Conservation (phyloP, 176 grass and related monocot genomes). For the Triticum dicoccoides region DNA sequence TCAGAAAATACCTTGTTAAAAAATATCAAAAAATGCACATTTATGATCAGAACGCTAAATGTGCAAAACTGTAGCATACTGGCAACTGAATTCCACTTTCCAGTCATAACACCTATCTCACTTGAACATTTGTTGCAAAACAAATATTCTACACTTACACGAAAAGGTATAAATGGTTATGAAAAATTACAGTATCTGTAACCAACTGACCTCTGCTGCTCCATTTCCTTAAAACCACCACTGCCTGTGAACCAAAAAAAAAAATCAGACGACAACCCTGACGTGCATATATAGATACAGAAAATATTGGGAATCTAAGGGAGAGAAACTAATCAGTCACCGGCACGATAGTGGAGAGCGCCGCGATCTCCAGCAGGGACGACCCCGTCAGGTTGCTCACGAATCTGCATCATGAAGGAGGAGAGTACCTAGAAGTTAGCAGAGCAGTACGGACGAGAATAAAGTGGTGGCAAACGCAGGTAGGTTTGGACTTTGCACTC, state of each 20-base stretch:
- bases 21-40: background rate
- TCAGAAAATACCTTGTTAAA: too few relatives aligned
- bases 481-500: constrained; percentile 12
- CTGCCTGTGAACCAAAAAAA: constrained; percentile 39
- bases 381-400: constrained; percentile 77
- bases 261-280: constrained; percentile 23
- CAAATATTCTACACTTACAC: background rate
- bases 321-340: constrained; percentile 18
- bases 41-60: constrained; percentile 13
- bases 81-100: background rate
- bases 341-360: constrained; percentile 72
- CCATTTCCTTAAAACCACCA: constrained; percentile 84
- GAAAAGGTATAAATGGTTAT: background rate
- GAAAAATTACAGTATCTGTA: constrained; percentile 6
- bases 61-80: background rate
- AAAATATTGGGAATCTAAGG: background rate
- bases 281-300: background rate
- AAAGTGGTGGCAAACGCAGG: background rate
- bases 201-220: constrained; percentile 36
- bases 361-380: constrained; percentile 64
- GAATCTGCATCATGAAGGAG: constrained; percentile 43
- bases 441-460: background rate
- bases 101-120: background rate
- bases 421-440: background rate
- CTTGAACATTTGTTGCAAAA: background rate